These are phyloP conservation scores for Gossypium gossypioides DNA, from an alignment of 441 rosid species.

Conservation along the genomic window DNA sequence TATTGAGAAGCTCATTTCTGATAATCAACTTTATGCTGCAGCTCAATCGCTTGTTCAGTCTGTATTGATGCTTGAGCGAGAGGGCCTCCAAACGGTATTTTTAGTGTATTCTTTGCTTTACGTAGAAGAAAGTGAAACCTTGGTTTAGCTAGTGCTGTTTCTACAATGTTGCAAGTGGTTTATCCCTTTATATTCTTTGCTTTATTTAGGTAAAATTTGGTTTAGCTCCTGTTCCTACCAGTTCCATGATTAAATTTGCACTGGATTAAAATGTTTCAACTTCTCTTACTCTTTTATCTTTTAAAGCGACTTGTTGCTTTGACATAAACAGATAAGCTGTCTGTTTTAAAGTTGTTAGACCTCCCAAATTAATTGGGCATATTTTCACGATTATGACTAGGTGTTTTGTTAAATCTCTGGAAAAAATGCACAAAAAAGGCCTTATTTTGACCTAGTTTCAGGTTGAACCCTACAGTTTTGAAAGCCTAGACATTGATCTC, in stretches of 20 bases:
- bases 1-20: slow-evolving; percentile 85
- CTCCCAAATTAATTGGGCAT: not conserved
- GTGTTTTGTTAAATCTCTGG: not conserved
- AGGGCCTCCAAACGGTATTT: slow-evolving; percentile 93
- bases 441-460: not conserved
- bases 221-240: not conserved
- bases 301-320: not conserved
- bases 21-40: slow-evolving; percentile 91
- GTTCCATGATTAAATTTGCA: not conserved
- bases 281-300: not conserved
- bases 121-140: not conserved
- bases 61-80: slow-evolving; percentile 87
- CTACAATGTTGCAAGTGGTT: not conserved
- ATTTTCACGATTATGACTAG: not conserved
- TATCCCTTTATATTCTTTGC: not conserved
- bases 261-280: not conserved
- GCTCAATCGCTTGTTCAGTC: slow-evolving; percentile 81
- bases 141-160: slow-evolving; percentile 8
- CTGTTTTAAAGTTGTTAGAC: not conserved
- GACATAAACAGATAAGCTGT: not conserved
- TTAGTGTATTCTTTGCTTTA: not conserved
- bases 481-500: not conserved
- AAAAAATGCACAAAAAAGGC: not conserved
- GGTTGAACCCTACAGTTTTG: not conserved
- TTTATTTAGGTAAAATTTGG: not conserved